Evolutionary conservation across 169 alveolate species (phyloP), one percentile per base, ranked within the genome.

Genomic region (Plasmodium knowlesi): DNA sequence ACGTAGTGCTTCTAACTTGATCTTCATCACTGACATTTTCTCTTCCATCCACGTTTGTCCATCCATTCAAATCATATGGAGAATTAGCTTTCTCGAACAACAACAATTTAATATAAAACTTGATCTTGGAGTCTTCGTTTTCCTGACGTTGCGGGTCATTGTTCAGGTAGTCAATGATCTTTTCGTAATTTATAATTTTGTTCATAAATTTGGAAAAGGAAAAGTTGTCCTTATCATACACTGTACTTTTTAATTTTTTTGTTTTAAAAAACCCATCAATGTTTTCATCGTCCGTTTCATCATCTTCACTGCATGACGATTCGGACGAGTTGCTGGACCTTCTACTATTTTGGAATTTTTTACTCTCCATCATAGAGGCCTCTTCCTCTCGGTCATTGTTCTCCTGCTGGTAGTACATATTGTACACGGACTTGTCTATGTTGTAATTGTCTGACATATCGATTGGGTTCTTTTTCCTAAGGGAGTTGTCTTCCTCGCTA

Each of bases 261-360:
- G 94, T 61, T 67, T 89, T 89, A 89, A 89, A 89, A 67, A 89
- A 79, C 19, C 94, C 94, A 89, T 89, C 94, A 22, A 89, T 71
- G 54, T 89, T 89, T 89, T 89, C 94, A 81, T 89, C 94, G 50
- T 89, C 94, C 50, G 94, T 61, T 43, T 89, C 94, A 50, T 84
- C 81, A 61, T 89, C 84, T 79, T 89, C 94, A 89, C 91, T 89
- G 73, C 57, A 61, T 61, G 94, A 80, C 28, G 91, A 89, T 53
- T 81, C 91, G 30, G 90, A 89, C 16, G 93, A 74, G 19, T 22
- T 43, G 67, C 43, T 43, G 43, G 14, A 32, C 39, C 19, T n/a
- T n/a, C 43, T 70, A 37, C 43, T 70, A 37, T 32, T 53, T 28
- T 41, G 50, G 14, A n/a, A 28, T n/a, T 14, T 12, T 19, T 12